Base-by-base conservation (phyloP, 2,329 filamentous ascomycete species). In the Microsporum canis region DNA sequence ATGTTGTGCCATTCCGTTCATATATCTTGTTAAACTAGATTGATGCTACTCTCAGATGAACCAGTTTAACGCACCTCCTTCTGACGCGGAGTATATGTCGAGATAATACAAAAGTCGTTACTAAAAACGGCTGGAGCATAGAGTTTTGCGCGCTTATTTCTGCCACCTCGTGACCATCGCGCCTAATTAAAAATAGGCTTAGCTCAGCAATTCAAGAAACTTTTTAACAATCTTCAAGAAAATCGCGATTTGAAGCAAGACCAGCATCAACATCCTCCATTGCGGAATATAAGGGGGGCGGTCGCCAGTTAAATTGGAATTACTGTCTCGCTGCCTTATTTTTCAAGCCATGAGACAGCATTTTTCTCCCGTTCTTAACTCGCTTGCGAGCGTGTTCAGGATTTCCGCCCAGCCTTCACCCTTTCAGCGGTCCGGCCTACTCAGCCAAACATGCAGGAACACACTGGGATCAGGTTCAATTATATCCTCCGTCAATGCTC, bases 341-440 rank as follows among this genome's bases (percentile, higher is more conserved):
- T 7, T 23, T 5, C 27, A 8, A 56, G 36, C 41, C 14, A 66
- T 66, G 64, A 63, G 58, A 45, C 64, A 63, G 60, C 61, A 68
- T 71, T 65, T 76, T 71, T 66, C 65, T 12, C 51, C 75, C 74
- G 4, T 75, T 3, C 75, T 78, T 65, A 70, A 73, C 63, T 77
- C 74, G 3, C 71, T 79, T 61, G 75, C 76, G 64, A 75, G 72
- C 56, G 75, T 73, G 43, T 78, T 79, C 68, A 72, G 70, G 56
- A 75, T 78, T 39, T 73, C 76, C 3, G 64, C 75, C 45, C 73
- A 73, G 5, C 65, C 71, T 27, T 64, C 69, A 2, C 61, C 57
- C 67, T 68, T 58, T 68, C 72, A 57, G 64, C 10, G 51, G 67
- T 68, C 64, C 66, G 58, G 27, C 63, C 73, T 53, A 17, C 49